phyloP scores from a whole-genome alignment of 2,329 filamentous ascomycete species.

The Cytospora chrysosperma region DNA sequence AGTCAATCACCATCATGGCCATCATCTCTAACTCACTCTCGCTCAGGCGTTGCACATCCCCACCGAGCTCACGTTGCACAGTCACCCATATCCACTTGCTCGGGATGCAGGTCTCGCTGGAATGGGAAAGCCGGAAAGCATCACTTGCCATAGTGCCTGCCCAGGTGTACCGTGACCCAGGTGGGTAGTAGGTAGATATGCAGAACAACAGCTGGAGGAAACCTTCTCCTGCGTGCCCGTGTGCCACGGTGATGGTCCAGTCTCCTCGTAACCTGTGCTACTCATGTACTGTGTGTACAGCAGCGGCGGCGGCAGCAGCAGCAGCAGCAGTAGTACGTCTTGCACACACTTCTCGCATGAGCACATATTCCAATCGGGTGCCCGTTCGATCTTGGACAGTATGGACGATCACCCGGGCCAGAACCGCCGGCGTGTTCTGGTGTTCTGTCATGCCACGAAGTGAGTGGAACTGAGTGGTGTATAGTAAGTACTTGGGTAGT shows the following conservation, averaged over 20 bases:
- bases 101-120: constrained; percentile 12
- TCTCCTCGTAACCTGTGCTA: no score
- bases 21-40: not conserved
- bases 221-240: no score
- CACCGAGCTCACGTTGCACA: constrained; percentile 9
- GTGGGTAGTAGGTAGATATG: not conserved
- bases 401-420: not conserved
- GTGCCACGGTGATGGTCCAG: no score
- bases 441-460: not conserved
- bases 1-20: not conserved
- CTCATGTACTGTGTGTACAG: no score
- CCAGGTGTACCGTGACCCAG: not conserved
- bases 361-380: no score
- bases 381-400: no score
- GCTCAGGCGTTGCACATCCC: not conserved
- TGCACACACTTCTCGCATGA: no score
- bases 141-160: no score
- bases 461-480: no score
- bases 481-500: no score
- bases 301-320: no score
- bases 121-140: constrained; percentile 3
- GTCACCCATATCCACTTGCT: constrained; percentile 4
- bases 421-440: not conserved
- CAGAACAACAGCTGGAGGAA: not conserved
- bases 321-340: no score